phyloP scores from a whole-genome alignment of 768 basidiomycete genomes.

The Collybiopsis luxurians region DNA sequence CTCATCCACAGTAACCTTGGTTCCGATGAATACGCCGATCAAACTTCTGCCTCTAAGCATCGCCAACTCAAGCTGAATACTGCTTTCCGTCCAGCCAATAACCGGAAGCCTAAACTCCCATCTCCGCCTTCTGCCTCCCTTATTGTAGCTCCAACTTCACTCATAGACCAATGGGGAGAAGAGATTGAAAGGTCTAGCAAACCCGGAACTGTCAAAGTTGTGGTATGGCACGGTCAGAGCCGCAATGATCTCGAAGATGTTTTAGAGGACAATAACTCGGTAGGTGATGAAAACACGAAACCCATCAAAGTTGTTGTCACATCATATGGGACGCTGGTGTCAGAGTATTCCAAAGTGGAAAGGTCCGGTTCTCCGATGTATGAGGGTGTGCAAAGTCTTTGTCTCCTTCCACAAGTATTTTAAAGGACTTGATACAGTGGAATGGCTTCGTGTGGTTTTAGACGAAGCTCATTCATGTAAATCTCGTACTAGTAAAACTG shows the following conservation, averaged over 20 bases:
- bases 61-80: conserved; percentile 62
- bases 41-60: conserved; percentile 31
- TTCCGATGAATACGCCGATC: conserved; percentile 34
- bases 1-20: conserved; percentile 79
- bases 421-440: conserved; percentile 39
- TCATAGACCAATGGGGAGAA: conserved; percentile 91
- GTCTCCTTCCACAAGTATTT: background rate
- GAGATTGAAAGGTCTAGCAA: conserved; percentile 86
- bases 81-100: conserved; percentile 51
- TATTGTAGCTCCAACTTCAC: conserved; percentile 77
- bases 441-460: conserved; percentile 80
- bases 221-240: conserved; percentile 89
- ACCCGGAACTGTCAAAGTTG: conserved; percentile 58
- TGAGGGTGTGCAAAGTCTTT: conserved; percentile 48
- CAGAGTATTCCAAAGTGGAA: conserved; percentile 75
- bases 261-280: conserved; percentile 49
- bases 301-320: conserved; percentile 82
- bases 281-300: conserved; percentile 28
- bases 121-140: conserved; percentile 44
- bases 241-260: conserved; percentile 65
- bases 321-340: conserved; percentile 78
- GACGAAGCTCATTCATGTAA: conserved; percentile 98
- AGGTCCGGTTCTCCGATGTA: conserved; percentile 65
- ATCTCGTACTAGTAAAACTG: conserved; percentile 82
- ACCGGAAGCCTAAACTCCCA: conserved; percentile 26